phyloP scores from a whole-genome alignment of 139 green algal genomes.

The Volvox africanus region DNA sequence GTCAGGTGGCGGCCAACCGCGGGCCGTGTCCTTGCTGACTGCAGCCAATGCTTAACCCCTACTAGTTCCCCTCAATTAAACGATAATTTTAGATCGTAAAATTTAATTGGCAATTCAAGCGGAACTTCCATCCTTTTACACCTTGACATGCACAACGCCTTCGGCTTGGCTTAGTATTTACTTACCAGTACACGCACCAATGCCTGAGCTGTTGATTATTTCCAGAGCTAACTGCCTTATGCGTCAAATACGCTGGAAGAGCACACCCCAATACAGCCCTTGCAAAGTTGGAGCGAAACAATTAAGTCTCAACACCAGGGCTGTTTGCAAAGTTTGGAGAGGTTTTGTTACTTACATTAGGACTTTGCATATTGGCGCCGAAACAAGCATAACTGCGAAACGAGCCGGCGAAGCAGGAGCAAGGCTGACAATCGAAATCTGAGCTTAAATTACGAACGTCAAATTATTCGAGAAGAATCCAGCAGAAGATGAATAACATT shows the following conservation, averaged over 20 bases:
- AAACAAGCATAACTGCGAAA: constrained; percentile 19
- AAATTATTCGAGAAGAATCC: too few relatives aligned
- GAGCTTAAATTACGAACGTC: too few relatives aligned
- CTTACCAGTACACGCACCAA: constrained; percentile 48
- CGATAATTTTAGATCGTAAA: too few relatives aligned
- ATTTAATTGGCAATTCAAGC: too few relatives aligned
- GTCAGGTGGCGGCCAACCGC: too few relatives aligned
- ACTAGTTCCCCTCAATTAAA: too few relatives aligned
- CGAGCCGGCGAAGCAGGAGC: not conserved
- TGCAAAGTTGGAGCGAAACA: not conserved
- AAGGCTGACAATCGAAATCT: too few relatives aligned
- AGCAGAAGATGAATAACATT: too few relatives aligned
- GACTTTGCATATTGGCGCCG: constrained; percentile 20
- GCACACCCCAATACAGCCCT: constrained; percentile 33
- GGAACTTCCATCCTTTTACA: too few relatives aligned
- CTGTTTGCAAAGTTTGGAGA: not conserved
- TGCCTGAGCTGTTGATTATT: constrained; percentile 24
- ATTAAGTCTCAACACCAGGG: not conserved
- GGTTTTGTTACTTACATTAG: constrained; percentile 32
- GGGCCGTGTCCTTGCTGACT: too few relatives aligned
- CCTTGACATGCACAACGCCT: not conserved
- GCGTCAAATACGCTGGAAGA: constrained; percentile 41
- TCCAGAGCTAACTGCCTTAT: constrained; percentile 31
- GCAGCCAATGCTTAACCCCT: too few relatives aligned
- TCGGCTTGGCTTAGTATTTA: too few relatives aligned